Base-by-base conservation (phyloP, 345 rosid genomes). In the Atalantia buxifolia region DNA sequence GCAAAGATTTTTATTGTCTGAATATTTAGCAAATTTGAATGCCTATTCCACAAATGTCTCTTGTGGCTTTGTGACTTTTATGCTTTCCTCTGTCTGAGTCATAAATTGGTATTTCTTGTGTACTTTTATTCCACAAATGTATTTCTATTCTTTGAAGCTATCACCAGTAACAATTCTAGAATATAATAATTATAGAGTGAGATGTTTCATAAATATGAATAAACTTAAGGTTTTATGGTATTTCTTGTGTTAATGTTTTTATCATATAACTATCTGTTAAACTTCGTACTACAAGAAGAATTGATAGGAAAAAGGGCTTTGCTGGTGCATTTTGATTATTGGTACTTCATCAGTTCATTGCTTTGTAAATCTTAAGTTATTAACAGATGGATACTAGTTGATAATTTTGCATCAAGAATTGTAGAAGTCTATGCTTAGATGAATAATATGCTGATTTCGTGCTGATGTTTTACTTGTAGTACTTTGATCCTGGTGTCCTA, bases 361-460 rank as follows among this genome's bases (percentile, higher is more conserved):
- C 66, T 9, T 9, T 35, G 5, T 50, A 77, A 83, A 40, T 67
- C 53, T 31, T 48, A 80, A 74, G 78, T 27, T 78, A 63, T 35
- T 57, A 70, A 31, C 42, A 30, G 74, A 80, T 55, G 56, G 71
- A 71, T 64, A 24, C 36, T 57, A 62, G 72, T 72, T 72, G 62
- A 67, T 72, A 77, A 10, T n/a, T 59, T 71, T 69, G 60, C 13
- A n/a, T n/a, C 18, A 40, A 25, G 21, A 60, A 62, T 74, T 30
- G 28, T 61, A 13, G 42, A 30, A 40, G 28, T 9, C 25, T 28
- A 1, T 61, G 18, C 19, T 5, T 40, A 16, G 35, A 62, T 56
- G 75, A 69, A 27, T 21, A n/a, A 56, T 31, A 21, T 31, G 24
- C 12, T 35, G 65, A 55, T 8, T 22, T 31, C 24, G 50, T 22